Percentiles rank a stretch among this genome's conserved stretches.
phyloP scores from a whole-genome alignment of 257 asterid species.

The Solanum virginianum region DNA sequence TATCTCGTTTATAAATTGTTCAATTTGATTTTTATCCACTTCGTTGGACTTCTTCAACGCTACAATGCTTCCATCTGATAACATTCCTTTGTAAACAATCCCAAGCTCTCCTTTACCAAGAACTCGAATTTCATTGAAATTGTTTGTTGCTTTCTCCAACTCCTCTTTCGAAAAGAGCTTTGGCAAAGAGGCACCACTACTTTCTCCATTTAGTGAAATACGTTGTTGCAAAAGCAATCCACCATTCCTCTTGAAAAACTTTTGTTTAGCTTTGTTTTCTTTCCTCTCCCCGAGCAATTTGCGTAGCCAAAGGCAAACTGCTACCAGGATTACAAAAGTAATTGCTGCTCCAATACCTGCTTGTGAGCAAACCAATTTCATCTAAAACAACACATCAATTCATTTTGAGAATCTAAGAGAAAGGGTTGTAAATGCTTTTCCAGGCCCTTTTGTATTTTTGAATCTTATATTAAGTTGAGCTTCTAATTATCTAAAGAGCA shows the following conservation, averaged over 20 bases:
- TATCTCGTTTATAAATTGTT: constrained; percentile 30
- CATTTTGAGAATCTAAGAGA: background rate
- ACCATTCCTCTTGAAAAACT: constrained; percentile 23
- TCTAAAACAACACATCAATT: background rate
- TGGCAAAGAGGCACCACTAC: background rate
- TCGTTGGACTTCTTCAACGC: constrained; percentile 34
- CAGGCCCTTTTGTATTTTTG: no score
- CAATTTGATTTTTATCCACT: constrained; percentile 14
- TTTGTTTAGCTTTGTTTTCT: constrained; percentile 7
- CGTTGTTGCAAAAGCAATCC: constrained; percentile 22
- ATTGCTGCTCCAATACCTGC: constrained; percentile 6
- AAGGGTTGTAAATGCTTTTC: background rate
- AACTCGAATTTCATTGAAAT: background rate
- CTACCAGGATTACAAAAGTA: background rate
- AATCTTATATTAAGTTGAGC: no score
- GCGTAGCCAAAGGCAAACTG: background rate
- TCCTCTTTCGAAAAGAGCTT: constrained; percentile 17
- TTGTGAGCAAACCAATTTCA: background rate
- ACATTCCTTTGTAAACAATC: background rate
- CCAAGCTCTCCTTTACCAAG: background rate
- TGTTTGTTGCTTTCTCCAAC: constrained; percentile 16
- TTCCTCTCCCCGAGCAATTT: background rate
- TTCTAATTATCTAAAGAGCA: no score
- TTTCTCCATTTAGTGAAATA: constrained; percentile 2
- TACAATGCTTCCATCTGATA: constrained; percentile 9